Conservation (phyloP, 441 rosid genomes). For the Croton setiger region DNA sequence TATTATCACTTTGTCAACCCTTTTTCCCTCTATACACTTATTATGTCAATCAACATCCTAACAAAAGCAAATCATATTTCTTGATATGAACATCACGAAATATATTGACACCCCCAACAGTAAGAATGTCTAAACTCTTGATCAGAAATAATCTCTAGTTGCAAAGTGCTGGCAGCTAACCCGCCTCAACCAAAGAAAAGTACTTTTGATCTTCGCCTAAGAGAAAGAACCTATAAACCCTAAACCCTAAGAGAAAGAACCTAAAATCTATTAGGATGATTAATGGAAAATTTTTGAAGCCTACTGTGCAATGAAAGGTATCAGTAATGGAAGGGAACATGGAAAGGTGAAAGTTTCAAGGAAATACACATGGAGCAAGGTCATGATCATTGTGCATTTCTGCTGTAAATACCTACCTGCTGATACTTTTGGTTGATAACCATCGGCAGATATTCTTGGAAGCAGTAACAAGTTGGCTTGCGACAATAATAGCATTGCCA, state of each 20-base stretch:
- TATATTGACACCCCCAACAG: background rate
- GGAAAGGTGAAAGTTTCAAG: background rate
- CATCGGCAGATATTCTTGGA: conserved; percentile 81
- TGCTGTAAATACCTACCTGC: conserved; percentile 55
- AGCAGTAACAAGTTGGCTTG: conserved; percentile 91
- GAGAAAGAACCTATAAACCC: background rate
- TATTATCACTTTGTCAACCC: background rate
- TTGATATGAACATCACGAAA: background rate
- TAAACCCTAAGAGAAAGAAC: background rate
- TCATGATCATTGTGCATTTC: conserved; percentile 13
- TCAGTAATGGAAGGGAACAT: background rate
- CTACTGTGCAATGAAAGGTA: background rate
- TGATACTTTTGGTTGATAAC: conserved; percentile 77
- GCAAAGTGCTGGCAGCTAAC: background rate
- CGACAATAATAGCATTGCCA: conserved; percentile 85
- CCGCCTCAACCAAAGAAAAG: background rate
- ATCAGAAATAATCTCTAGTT: background rate
- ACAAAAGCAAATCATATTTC: background rate
- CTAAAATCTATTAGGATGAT: background rate
- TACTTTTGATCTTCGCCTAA: background rate
- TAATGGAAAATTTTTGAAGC: background rate
- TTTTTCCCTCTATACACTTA: background rate
- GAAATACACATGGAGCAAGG: background rate
- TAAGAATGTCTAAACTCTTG: background rate
- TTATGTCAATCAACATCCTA: background rate